These are phyloP conservation scores for Erysimum cheiranthoides DNA, from an alignment of 345 rosid species.

Conservation along the genomic window DNA sequence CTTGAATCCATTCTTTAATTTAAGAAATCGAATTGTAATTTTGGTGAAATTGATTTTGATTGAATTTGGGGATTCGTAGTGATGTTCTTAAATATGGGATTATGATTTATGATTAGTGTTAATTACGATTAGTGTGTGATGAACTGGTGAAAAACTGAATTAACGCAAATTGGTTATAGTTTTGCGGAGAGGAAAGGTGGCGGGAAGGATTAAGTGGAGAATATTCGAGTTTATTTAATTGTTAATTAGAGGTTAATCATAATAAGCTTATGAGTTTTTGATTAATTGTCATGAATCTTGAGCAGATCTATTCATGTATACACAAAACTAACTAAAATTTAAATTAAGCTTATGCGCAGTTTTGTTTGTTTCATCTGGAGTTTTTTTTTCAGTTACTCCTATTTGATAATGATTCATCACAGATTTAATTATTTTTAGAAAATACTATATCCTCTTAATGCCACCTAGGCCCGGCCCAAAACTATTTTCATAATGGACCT, in stretches of 20 bases:
- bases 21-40: neutral
- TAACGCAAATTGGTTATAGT: slow-evolving; percentile 39
- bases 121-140: slow-evolving; percentile 17
- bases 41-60: neutral
- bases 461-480: neutral
- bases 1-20: slow-evolving; percentile 23
- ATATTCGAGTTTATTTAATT: slow-evolving; percentile 15
- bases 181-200: slow-evolving; percentile 38
- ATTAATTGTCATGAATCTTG: slow-evolving; percentile 1
- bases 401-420: neutral
- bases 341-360: slow-evolving; percentile 34
- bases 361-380: slow-evolving; percentile 32
- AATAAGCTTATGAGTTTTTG: neutral
- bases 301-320: slow-evolving; percentile 18
- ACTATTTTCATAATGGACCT: too few relatives aligned
- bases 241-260: slow-evolving; percentile 29
- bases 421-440: neutral
- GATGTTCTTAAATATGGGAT: slow-evolving; percentile 24
- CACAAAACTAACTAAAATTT: slow-evolving; percentile 24
- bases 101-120: slow-evolving; percentile 2
- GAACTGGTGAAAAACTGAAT: slow-evolving; percentile 43
- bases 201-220: slow-evolving; percentile 42
- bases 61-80: neutral
- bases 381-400: slow-evolving; percentile 19
- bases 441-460: neutral